phyloP scores from a whole-genome alignment of 1,139 yeast species.

The Geotrichum histeridarum region DNA sequence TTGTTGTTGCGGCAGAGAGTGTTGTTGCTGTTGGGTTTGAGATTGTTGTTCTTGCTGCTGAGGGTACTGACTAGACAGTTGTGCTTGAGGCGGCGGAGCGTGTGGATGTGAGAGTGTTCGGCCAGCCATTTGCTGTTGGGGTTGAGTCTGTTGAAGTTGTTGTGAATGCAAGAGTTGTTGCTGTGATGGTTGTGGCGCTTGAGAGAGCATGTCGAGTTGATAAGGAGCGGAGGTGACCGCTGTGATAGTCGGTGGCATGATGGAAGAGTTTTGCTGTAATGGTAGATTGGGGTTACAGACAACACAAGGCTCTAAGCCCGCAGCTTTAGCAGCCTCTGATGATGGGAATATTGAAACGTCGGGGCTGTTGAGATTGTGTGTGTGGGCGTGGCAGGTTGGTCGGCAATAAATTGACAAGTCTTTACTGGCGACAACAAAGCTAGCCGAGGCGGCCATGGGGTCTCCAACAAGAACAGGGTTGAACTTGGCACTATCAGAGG shows the following conservation, averaged over 20 bases:
- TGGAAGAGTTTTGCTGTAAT: slow-evolving; percentile 44
- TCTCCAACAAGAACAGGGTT: slow-evolving; percentile 12
- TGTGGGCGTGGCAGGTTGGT: slow-evolving; percentile 13
- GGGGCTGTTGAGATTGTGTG: not conserved
- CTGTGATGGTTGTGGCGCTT: not conserved
- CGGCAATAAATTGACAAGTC: slow-evolving; percentile 14
- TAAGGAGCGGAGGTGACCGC: slow-evolving; percentile 53
- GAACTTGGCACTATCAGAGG: slow-evolving; percentile 5
- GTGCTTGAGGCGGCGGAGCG: not conserved
- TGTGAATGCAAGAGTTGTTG: not conserved
- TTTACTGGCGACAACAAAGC: slow-evolving; percentile 11
- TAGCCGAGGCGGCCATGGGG: slow-evolving; percentile 2
- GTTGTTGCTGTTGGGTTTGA: slow-evolving; percentile 26
- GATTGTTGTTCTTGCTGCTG: slow-evolving; percentile 5
- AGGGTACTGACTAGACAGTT: not conserved
- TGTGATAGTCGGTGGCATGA: slow-evolving; percentile 55
- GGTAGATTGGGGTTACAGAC: slow-evolving; percentile 44
- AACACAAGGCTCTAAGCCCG: slow-evolving; percentile 51
- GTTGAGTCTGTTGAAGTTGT: not conserved
- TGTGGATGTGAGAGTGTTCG: not conserved
- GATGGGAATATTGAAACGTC: slow-evolving; percentile 10
- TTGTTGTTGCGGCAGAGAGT: slow-evolving; percentile 42
- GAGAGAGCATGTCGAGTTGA: not conserved
- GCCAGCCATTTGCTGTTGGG: not conserved
- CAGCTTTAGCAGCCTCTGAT: slow-evolving; percentile 37